Conservation (phyloP, 164 flowering plant species). For the Aristolochia californica region DNA sequence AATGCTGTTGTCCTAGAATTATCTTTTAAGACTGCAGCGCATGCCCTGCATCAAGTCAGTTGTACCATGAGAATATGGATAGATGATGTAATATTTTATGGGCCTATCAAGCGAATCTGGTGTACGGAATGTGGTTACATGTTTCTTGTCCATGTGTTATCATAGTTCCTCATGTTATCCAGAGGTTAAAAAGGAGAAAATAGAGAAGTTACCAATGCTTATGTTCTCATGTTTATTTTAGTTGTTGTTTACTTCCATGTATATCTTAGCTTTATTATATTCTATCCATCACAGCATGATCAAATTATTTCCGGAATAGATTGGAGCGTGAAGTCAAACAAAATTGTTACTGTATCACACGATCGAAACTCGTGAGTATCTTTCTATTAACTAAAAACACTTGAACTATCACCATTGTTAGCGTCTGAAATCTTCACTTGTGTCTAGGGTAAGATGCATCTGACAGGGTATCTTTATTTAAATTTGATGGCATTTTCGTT, state of each 20-base stretch:
- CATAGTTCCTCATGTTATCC: too few species aligned
- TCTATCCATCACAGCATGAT: conserved; percentile 60
- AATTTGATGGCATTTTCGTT: not conserved
- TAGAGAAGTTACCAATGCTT: too few species aligned
- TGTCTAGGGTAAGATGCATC: not conserved
- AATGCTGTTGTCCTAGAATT: too few species aligned
- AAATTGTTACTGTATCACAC: conserved; percentile 96
- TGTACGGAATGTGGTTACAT: too few species aligned
- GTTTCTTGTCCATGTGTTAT: too few species aligned
- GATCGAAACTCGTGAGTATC: conserved; percentile 92
- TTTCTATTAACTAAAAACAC: conserved; percentile 1
- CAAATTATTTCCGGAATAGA: conserved; percentile 94
- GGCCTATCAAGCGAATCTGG: too few species aligned
- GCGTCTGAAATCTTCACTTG: too few species aligned
- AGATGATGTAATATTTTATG: too few species aligned
- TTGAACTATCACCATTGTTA: not conserved
- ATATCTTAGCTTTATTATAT: conserved; percentile 1
- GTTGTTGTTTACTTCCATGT: not conserved
- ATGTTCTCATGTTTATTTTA: not conserved
- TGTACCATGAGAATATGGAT: too few species aligned
- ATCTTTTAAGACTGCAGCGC: too few species aligned
- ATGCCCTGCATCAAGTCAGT: too few species aligned
- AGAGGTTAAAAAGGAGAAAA: too few species aligned
- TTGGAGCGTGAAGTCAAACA: conserved; percentile 78
- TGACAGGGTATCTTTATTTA: not conserved